A percentile compares a stretch with the other conserved stretches of the same genome.
Conservation (phyloP, 805 yeast species). For the Kuraishia capsulata region DNA sequence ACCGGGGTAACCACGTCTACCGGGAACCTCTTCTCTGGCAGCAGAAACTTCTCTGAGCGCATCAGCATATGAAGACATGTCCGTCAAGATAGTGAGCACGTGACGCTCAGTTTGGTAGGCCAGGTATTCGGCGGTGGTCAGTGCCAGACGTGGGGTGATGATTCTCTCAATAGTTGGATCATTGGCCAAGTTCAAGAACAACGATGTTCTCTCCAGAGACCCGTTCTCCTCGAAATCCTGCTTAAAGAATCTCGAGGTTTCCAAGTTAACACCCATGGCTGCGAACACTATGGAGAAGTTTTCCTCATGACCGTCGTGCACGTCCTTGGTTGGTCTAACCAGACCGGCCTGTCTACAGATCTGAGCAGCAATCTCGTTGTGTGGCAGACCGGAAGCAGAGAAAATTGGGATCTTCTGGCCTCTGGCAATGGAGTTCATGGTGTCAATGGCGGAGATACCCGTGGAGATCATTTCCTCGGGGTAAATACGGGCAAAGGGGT, state of each 20-base stretch:
- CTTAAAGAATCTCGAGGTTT: constrained; percentile 96
- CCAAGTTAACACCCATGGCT: constrained; percentile 99
- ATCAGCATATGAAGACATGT: constrained; percentile 99
- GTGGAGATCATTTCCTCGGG: constrained; percentile 99
- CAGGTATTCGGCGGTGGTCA: constrained; percentile 96
- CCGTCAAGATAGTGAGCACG: constrained; percentile 94
- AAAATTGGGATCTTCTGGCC: constrained; percentile 99
- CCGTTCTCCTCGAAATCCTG: constrained; percentile 99
- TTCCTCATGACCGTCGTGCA: constrained; percentile 99
- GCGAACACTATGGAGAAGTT: constrained; percentile 98
- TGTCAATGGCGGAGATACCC: constrained; percentile 97
- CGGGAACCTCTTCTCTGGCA: constrained; percentile 99
- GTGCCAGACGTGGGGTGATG: constrained; percentile 97
- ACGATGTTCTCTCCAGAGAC: constrained; percentile 92
- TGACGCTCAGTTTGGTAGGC: constrained; percentile 99
- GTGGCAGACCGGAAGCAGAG: constrained; percentile 99
- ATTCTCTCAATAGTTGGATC: constrained; percentile 99
- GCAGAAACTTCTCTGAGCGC: constrained; percentile 99
- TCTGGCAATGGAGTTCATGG: constrained; percentile 99
- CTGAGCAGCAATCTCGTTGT: constrained; percentile 99
- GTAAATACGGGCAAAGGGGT: constrained; percentile 95
- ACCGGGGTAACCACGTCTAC: constrained; percentile 99
- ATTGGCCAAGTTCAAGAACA: constrained; percentile 94
- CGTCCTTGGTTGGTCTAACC: constrained; percentile 98
- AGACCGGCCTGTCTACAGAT: constrained; percentile 99